Conservation (phyloP, 2,329 filamentous ascomycete species). For the Arthrobotrys pseudoclavata region DNA sequence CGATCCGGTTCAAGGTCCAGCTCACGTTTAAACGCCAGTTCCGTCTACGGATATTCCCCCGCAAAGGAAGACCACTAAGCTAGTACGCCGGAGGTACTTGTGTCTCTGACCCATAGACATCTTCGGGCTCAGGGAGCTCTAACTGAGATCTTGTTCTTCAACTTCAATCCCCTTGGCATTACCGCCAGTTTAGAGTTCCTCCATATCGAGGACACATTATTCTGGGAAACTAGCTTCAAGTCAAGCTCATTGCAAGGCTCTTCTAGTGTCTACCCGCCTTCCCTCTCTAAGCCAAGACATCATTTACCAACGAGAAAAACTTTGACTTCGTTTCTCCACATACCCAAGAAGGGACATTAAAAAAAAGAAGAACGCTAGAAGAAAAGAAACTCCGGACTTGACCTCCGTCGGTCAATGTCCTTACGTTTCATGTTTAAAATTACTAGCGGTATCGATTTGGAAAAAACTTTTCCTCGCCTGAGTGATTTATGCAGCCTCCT, state of each 20-base stretch:
- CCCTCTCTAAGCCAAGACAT: conserved; percentile 5
- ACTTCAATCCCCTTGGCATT: conserved; percentile 26
- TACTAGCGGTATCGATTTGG: conserved; percentile 11
- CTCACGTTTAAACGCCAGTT: conserved; percentile 13
- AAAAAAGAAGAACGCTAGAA: conserved; percentile 23
- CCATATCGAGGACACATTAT: conserved; percentile 38
- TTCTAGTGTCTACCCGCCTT: not conserved
- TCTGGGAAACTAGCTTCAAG: conserved; percentile 23
- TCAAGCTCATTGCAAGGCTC: conserved; percentile 11
- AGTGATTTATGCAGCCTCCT: conserved; percentile 56
- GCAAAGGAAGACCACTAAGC: not conserved
- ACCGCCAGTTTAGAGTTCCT: conserved; percentile 26
- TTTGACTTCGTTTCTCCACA: conserved; percentile 30
- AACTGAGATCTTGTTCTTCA: conserved; percentile 23
- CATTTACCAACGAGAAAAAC: conserved; percentile 32
- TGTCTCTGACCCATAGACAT: conserved; percentile 18
- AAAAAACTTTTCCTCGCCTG: conserved; percentile 18
- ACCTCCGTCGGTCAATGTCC: conserved; percentile 46
- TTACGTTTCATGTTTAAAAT: conserved; percentile 53
- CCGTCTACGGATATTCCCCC: not conserved
- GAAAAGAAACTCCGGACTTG: conserved; percentile 32
- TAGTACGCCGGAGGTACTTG: conserved; percentile 15
- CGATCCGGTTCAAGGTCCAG: conserved; percentile 6
- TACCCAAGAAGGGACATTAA: conserved; percentile 8
- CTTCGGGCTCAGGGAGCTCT: conserved; percentile 9